These are phyloP conservation scores for Clitoria ternatea DNA, from an alignment of 306 rosid species.

Conservation along the genomic window DNA sequence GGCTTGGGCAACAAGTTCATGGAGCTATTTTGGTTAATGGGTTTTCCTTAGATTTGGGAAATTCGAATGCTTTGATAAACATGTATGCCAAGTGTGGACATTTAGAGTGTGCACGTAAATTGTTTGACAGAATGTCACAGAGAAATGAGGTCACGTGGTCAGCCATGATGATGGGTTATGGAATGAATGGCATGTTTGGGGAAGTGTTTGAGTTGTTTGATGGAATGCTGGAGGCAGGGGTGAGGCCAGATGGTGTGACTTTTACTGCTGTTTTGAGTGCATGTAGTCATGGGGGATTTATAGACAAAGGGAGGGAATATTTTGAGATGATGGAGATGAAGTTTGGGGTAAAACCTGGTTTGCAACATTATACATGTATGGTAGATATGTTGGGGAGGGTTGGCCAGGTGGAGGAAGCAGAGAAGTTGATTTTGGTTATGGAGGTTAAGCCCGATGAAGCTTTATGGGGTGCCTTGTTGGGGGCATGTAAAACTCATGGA, in stretches of 20 bases:
- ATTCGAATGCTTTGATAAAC: conserved; percentile 53
- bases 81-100: conserved; percentile 61
- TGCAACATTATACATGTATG: conserved; percentile 69
- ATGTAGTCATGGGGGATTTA: conserved; percentile 70
- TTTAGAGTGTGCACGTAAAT: conserved; percentile 36
- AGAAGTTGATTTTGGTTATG: conserved; percentile 50
- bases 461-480: conserved; percentile 52
- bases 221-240: conserved; percentile 51
- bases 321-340: conserved; percentile 53
- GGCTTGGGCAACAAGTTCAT: conserved; percentile 56
- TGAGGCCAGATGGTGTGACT: conserved; percentile 47
- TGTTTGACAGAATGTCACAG: conserved; percentile 55
- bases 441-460: conserved; percentile 54
- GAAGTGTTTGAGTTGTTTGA: conserved; percentile 59
- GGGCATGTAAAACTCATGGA: conserved; percentile 61
- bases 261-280: conserved; percentile 51
- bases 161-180: conserved; percentile 56
- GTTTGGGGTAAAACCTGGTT: conserved; percentile 45
- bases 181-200: conserved; percentile 45
- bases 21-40: conserved; percentile 53
- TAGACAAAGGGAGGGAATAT: conserved; percentile 47
- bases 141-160: conserved; percentile 54
- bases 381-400: conserved; percentile 78
- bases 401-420: conserved; percentile 67
- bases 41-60: conserved; percentile 45